phyloP scores from a whole-genome alignment of 202 grass and related monocot genomes.

The Miscanthus sacchariflorus region DNA sequence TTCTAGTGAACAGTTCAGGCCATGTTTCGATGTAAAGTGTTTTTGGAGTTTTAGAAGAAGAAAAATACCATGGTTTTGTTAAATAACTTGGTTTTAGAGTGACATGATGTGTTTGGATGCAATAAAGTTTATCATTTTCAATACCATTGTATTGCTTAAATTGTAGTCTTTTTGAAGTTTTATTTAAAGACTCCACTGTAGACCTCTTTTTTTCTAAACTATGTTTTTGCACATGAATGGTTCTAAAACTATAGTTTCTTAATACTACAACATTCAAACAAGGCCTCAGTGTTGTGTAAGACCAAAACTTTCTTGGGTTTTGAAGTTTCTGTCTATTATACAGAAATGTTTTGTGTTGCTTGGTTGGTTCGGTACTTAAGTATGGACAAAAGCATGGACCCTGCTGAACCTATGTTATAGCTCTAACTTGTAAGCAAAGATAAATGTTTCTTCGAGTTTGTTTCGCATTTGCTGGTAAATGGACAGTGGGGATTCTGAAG shows the following conservation, averaged over 20 bases:
- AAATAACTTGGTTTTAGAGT: too few relatives aligned
- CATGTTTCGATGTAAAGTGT: too few relatives aligned
- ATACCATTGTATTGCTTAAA: too few relatives aligned
- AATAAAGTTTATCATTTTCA: too few relatives aligned
- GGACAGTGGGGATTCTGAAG: not conserved
- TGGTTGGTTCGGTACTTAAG: not conserved
- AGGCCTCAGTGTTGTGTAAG: not conserved
- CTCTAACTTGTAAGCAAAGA: not conserved
- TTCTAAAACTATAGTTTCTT: too few relatives aligned
- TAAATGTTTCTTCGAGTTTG: not conserved
- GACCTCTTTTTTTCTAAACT: too few relatives aligned
- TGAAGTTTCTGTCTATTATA: not conserved
- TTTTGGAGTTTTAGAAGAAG: too few relatives aligned
- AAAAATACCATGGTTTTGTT: too few relatives aligned
- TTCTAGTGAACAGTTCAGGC: not conserved
- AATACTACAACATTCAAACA: too few relatives aligned
- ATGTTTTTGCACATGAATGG: too few relatives aligned
- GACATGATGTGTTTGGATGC: too few relatives aligned
- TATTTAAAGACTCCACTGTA: not conserved
- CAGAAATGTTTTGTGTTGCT: slow-evolving; percentile 16
- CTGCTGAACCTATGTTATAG: not conserved
- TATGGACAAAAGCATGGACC: not conserved
- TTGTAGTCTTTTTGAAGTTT: too few relatives aligned
- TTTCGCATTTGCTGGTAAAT: not conserved
- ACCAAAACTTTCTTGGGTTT: not conserved